Evolutionary conservation across 176 grass and related monocot genomes (phyloP).

Genomic region (Hordeum marinum): DNA sequence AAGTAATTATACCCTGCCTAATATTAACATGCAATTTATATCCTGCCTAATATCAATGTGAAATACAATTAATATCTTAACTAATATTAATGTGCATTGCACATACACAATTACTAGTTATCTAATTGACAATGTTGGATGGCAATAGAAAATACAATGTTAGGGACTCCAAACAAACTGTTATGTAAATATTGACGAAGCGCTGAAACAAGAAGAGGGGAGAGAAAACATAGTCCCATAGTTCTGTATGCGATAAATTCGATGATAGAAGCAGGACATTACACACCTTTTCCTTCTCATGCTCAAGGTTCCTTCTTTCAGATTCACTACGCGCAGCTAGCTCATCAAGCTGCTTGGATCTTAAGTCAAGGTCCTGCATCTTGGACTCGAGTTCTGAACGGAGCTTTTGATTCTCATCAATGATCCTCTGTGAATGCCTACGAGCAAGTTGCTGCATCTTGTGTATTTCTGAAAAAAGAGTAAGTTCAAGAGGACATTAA

Average conservation of each 20-base stretch:
- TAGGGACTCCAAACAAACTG: neutral
- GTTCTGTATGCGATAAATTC: neutral
- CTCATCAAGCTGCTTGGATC: conserved; percentile 43
- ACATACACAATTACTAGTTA: neutral
- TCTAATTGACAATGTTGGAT: neutral
- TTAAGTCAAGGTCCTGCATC: conserved; percentile 41
- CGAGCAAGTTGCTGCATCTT: conserved; percentile 67
- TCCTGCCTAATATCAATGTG: too few relatives aligned
- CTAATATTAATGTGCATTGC: too few relatives aligned
- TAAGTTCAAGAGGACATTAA: neutral
- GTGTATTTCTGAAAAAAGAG: conserved; percentile 41
- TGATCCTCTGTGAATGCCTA: conserved; percentile 52
- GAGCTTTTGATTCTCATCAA: conserved; percentile 52
- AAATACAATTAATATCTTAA: too few relatives aligned
- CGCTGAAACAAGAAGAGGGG: neutral
- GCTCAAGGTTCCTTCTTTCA: conserved; percentile 55
- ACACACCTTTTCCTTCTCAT: conserved; percentile 44
- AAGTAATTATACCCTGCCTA: too few relatives aligned
- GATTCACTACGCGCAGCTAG: conserved; percentile 41
- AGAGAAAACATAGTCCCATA: neutral
- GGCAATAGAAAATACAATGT: neutral
- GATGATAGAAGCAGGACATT: neutral
- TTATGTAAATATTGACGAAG: neutral
- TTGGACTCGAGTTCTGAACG: conserved; percentile 45
- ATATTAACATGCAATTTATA: too few relatives aligned